Evolutionary conservation across 345 rosid genomes (phyloP).

Genomic region (Melastoma malabathricum): DNA sequence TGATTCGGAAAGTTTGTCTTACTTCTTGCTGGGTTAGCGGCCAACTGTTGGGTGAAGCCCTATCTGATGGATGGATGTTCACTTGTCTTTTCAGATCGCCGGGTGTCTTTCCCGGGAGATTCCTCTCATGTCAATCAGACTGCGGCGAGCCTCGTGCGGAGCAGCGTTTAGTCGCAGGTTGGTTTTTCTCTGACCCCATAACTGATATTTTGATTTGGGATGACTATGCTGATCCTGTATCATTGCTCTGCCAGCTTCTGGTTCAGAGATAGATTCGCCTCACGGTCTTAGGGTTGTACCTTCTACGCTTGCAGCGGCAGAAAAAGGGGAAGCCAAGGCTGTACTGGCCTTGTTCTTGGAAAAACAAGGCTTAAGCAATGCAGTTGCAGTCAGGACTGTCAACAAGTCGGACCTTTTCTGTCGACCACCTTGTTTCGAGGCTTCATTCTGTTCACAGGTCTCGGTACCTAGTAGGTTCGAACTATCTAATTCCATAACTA

Average conservation of each 20-base stretch:
- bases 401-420: constrained; percentile 61
- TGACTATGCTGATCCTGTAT: neutral
- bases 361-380: constrained; percentile 68
- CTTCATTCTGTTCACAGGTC: constrained; percentile 73
- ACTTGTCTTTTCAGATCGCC: constrained; percentile 8
- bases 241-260: constrained; percentile 17
- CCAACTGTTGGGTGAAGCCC: too few species aligned
- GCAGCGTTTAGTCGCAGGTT: too few species aligned
- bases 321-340: constrained; percentile 92
- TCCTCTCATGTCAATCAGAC: constrained; percentile 22
- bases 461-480: constrained; percentile 90
- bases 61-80: too few species aligned
- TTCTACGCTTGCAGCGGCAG: constrained; percentile 51
- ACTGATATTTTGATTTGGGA: neutral
- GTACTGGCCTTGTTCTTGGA: constrained; percentile 69
- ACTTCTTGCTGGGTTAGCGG: too few species aligned
- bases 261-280: constrained; percentile 42
- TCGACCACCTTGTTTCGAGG: constrained; percentile 68
- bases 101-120: constrained; percentile 14
- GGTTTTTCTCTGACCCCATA: neutral
- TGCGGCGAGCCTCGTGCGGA: constrained; percentile 16
- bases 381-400: constrained; percentile 46
- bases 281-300: constrained; percentile 40
- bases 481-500: constrained; percentile 2
- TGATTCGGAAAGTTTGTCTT: too few species aligned